These are phyloP conservation scores for Parietaria judaica DNA, from an alignment of 306 rosid genomes.

Conservation along the genomic window DNA sequence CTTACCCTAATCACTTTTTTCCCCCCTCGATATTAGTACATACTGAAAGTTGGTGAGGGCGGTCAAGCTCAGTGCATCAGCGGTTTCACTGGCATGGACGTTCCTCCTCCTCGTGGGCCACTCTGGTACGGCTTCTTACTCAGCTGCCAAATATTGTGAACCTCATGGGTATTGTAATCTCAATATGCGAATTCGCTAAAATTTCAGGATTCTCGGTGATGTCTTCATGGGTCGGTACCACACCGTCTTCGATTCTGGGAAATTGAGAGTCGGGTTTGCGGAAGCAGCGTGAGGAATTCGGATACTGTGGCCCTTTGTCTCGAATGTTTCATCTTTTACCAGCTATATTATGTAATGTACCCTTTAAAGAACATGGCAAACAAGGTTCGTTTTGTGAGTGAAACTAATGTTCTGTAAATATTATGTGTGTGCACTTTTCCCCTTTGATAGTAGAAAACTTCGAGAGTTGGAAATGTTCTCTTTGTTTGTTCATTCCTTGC, in stretches of 20 bases:
- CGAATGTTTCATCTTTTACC: background rate
- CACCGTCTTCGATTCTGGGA: conserved; percentile 75
- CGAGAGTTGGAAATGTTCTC: no score
- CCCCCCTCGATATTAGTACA: conserved; percentile 51
- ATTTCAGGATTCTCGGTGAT: conserved; percentile 85
- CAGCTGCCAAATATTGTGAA: background rate
- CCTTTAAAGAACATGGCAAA: no score
- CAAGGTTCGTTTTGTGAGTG: background rate
- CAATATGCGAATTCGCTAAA: background rate
- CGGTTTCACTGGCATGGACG: conserved; percentile 66
- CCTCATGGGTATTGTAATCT: background rate
- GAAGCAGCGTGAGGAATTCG: conserved; percentile 51
- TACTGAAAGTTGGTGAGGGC: conserved; percentile 71
- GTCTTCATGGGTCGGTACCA: conserved; percentile 89
- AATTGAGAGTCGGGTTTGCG: conserved; percentile 73
- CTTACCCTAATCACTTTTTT: background rate
- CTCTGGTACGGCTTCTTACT: conserved; percentile 52
- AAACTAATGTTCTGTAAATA: background rate
- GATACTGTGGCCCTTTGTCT: background rate
- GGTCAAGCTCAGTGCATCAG: conserved; percentile 74
- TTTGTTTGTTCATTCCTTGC: no score
- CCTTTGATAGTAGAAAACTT: no score
- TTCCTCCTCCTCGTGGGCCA: conserved; percentile 95
- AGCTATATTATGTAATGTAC: background rate
- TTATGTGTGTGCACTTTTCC: background rate